Evolutionary conservation across 1,284 basidiomycete species (phyloP).

Genomic region (Macrocybe sp.): DNA sequence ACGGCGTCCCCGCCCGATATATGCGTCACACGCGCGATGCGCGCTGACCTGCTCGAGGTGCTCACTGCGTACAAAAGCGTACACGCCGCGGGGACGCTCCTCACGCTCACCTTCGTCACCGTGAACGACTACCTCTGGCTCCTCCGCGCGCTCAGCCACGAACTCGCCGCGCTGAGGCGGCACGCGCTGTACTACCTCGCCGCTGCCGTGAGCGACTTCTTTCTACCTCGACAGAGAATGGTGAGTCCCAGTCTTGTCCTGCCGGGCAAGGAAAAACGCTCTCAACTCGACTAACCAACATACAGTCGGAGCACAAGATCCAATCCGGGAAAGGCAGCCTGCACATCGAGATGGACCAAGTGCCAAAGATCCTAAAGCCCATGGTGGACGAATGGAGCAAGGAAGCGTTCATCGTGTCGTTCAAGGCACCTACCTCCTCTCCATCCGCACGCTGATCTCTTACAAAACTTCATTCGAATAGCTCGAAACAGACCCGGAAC

Average conservation of each 20-base stretch:
- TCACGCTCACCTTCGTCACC: slow-evolving; percentile 89
- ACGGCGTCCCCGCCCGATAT: slow-evolving; percentile 38
- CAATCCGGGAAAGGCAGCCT: slow-evolving; percentile 93
- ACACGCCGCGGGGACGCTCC: slow-evolving; percentile 67
- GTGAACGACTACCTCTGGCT: slow-evolving; percentile 97
- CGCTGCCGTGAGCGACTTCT: slow-evolving; percentile 97
- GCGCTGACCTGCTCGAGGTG: slow-evolving; percentile 66
- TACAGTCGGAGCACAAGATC: slow-evolving; percentile 94
- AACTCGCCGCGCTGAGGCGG: slow-evolving; percentile 64
- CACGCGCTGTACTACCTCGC: slow-evolving; percentile 93
- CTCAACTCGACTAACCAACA: background rate
- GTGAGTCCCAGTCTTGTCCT: slow-evolving; percentile 39
- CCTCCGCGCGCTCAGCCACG: slow-evolving; percentile 75
- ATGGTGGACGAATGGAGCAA: slow-evolving; percentile 93
- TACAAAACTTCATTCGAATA: slow-evolving; percentile 25
- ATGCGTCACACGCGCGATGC: slow-evolving; percentile 61
- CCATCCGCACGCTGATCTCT: background rate
- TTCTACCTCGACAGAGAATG: slow-evolving; percentile 87
- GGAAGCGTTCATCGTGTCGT: slow-evolving; percentile 86
- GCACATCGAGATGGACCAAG: slow-evolving; percentile 97
- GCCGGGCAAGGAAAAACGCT: background rate
- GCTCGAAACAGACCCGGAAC: slow-evolving; percentile 86
- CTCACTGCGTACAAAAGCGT: slow-evolving; percentile 82
- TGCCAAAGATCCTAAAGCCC: slow-evolving; percentile 92
- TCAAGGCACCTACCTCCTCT: slow-evolving; percentile 67